Conservation (phyloP, 176 grass and related monocot genomes). For the Phoenix roebelenii region DNA sequence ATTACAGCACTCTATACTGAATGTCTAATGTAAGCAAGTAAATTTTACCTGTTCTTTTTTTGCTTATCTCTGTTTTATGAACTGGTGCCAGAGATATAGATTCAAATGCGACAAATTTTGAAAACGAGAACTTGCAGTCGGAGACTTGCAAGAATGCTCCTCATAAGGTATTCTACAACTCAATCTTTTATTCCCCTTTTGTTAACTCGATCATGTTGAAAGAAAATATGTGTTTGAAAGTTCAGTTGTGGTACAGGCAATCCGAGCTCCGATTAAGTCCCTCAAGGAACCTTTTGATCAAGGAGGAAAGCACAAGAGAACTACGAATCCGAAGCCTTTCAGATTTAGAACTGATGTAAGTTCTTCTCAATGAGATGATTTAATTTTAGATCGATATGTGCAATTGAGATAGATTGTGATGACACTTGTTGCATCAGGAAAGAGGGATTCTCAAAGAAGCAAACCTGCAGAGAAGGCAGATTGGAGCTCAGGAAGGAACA, state of each 20-base stretch:
- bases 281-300: conserved; percentile 22
- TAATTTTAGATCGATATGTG: background rate
- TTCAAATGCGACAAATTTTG: background rate
- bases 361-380: background rate
- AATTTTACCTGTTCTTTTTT: background rate
- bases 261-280: conserved; percentile 32
- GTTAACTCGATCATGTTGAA: background rate
- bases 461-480: conserved; percentile 49
- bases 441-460: conserved; percentile 76
- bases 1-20: background rate
- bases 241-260: conserved; percentile 29
- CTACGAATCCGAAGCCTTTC: conserved; percentile 83
- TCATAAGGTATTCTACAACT: conserved; percentile 43
- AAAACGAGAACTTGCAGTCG: conserved; percentile 25
- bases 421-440: conserved; percentile 24
- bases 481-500: conserved; percentile 24
- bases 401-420: background rate
- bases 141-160: conserved; percentile 43
- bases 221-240: conserved; percentile 6
- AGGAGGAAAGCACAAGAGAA: conserved; percentile 52
- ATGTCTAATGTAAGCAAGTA: no score
- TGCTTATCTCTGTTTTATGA: conserved; percentile 5
- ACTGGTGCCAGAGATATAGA: conserved; percentile 1
- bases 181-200: background rate
- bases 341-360: conserved; percentile 84